These are phyloP conservation scores for Diaporthe eres DNA, from an alignment of 2,329 filamentous ascomycete genomes.

Conservation along the genomic window DNA sequence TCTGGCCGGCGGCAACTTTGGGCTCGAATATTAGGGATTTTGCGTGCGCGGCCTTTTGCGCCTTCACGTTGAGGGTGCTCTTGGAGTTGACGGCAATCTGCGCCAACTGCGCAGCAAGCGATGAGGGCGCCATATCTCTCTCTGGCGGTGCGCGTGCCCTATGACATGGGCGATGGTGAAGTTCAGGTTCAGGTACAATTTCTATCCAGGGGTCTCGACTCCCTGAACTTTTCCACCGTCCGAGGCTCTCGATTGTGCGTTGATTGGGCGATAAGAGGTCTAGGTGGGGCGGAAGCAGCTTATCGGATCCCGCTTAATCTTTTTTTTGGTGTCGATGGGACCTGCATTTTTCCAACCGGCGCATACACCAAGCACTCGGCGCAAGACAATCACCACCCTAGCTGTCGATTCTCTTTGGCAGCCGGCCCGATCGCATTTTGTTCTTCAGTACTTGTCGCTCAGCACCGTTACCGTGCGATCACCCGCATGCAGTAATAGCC, in stretches of 20 bases:
- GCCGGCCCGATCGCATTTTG: not conserved
- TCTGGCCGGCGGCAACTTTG: conserved; percentile 86
- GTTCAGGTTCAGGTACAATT: conserved; percentile 18
- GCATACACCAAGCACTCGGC: not conserved
- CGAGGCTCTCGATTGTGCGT: not conserved
- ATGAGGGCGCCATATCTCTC: conserved; percentile 56
- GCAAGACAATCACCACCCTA: not conserved
- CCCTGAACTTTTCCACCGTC: conserved; percentile 28
- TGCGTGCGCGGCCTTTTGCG: conserved; percentile 90
- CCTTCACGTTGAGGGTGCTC: conserved; percentile 91
- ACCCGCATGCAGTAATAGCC: not conserved
- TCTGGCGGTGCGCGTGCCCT: conserved; percentile 30
- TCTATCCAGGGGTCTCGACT: conserved; percentile 21
- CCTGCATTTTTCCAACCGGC: not conserved
- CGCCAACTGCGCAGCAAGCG: conserved; percentile 93
- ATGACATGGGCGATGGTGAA: conserved; percentile 21
- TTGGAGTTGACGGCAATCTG: conserved; percentile 92
- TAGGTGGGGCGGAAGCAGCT: conserved; percentile 7
- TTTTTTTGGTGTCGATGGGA: conserved; percentile 11
- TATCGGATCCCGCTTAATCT: conserved; percentile 22
- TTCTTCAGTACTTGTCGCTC: too few relatives aligned
- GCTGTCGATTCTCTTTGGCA: not conserved
- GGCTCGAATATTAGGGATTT: conserved; percentile 96
- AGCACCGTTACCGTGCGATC: not conserved
- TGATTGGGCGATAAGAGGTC: conserved; percentile 32